Evolutionary conservation across 805 yeast species (phyloP), one percentile per base, ranked within the genome.

Genomic region (Priceomyces fermenticarens): DNA sequence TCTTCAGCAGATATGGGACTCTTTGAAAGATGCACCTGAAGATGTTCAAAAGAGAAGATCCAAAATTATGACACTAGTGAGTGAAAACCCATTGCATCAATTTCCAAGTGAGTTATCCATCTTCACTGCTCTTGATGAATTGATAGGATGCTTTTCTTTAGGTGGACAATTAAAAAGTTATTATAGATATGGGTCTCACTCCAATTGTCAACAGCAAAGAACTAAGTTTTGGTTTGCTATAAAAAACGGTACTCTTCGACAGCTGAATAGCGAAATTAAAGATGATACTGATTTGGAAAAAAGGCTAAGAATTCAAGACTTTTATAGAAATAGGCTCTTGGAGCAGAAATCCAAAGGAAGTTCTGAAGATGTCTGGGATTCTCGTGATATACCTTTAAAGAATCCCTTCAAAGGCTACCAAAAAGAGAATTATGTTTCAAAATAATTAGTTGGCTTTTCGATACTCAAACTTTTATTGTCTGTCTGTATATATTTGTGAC

Each of bases 151-250:
- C 59, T 88, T 86, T 64, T 86, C 97, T 0, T 57, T 90, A 2
- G 97, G 96, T 3, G 97, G 97, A 0, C 97, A 90, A 57, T 65
- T 87, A 14, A 77, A 95, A 45, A 77, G 85, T 62, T 85, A 85
- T 54, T 91, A 90, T 58, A 70, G 97, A 40, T 85, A 80, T 55
- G 97, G 97, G 2, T 79, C 81, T 32, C 73, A 88, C 52, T 80
- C 82, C 38, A 68, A 78, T 45, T 91, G 98, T 62, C 73, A 72
- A 33, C 75, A 74, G 38, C 85, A 85, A 53, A 71, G 86, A 39
- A 80, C 75, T 16, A 88, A 88, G 65, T 72, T 89, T 53, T 83
- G 84, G 72, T 91, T 91, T 60, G 89, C 97, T 49, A 51, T 90
- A 34, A 69, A 72, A 39, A 77, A 85, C 58, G 75, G 75, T 2